Conservation (phyloP, 2,329 filamentous ascomycete genomes). For the Scedosporium boydii region DNA sequence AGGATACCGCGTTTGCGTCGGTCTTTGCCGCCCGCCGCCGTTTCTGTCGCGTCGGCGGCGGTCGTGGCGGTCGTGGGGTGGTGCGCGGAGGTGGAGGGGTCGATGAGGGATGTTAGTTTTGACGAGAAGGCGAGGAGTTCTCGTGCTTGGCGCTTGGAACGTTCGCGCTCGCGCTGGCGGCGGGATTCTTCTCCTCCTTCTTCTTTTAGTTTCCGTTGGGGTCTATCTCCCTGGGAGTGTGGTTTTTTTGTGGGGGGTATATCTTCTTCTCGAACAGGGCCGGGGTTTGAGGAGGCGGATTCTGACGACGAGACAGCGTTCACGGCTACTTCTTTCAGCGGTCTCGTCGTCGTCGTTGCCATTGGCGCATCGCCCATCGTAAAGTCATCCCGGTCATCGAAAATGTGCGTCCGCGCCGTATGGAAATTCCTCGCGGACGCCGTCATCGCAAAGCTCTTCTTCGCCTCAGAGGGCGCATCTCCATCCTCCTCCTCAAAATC, state of each 20-base stretch:
- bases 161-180: neutral
- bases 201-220: conserved; percentile 11
- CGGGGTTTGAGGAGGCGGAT: conserved; percentile 4
- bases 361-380: conserved; percentile 16
- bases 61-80: conserved; percentile 7
- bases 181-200: conserved; percentile 24
- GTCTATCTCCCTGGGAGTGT: conserved; percentile 9
- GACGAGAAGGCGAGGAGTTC: conserved; percentile 23
- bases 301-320: conserved; percentile 9
- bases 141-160: neutral
- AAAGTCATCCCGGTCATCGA: conserved; percentile 9
- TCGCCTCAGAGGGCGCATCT: neutral
- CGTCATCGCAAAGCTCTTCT: neutral
- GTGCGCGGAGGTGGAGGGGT: conserved; percentile 15
- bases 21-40: conserved; percentile 13
- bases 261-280: conserved; percentile 12
- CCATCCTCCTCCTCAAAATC: neutral
- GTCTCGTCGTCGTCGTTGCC: conserved; percentile 26
- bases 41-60: conserved; percentile 11
- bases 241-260: conserved; percentile 5
- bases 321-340: conserved; percentile 5
- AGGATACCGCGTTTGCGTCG: conserved; percentile 39
- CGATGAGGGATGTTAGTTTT: conserved; percentile 33
- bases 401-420: conserved; percentile 7
- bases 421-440: neutral